Conservation (phyloP, 2,329 filamentous ascomycete species). For the Stachybotrys elegans region DNA sequence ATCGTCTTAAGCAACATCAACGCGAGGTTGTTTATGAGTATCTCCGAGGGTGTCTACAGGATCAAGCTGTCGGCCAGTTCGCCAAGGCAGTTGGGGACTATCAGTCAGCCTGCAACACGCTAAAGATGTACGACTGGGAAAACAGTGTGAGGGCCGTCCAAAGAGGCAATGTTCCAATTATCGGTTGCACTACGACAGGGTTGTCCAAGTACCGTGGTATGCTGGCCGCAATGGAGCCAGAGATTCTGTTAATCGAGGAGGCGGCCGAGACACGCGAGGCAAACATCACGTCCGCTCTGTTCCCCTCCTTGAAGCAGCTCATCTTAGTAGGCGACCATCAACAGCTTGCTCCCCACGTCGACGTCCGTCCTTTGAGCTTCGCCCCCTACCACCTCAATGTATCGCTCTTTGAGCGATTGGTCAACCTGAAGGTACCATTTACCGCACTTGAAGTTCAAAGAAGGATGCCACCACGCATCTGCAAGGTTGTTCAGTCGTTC, state of each 20-base stretch:
- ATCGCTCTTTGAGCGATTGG: conserved; percentile 75
- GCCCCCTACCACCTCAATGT: conserved; percentile 63
- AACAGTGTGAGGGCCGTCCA: conserved; percentile 44
- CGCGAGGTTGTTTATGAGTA: conserved; percentile 64
- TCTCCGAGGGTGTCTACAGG: conserved; percentile 53
- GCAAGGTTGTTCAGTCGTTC: conserved; percentile 40
- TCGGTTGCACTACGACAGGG: conserved; percentile 72
- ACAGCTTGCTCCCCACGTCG: conserved; percentile 68
- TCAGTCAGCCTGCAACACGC: conserved; percentile 39
- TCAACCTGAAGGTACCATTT: conserved; percentile 51
- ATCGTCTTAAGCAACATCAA: conserved; percentile 46
- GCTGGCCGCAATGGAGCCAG: conserved; percentile 60
- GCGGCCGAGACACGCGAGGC: conserved; percentile 72
- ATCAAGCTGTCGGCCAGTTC: conserved; percentile 39
- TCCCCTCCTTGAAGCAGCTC: conserved; percentile 47
- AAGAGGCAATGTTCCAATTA: conserved; percentile 37
- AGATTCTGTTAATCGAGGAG: conserved; percentile 71
- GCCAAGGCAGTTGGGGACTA: conserved; percentile 45
- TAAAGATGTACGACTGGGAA: conserved; percentile 55
- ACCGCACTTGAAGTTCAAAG: conserved; percentile 65
- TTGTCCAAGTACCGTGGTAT: conserved; percentile 74
- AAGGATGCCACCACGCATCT: conserved; percentile 43
- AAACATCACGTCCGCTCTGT: conserved; percentile 47
- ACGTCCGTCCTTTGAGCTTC: conserved; percentile 52
- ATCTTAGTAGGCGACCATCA: conserved; percentile 71